phyloP scores from a whole-genome alignment of 805 yeast genomes.

The Jamesozyma rosinii region DNA sequence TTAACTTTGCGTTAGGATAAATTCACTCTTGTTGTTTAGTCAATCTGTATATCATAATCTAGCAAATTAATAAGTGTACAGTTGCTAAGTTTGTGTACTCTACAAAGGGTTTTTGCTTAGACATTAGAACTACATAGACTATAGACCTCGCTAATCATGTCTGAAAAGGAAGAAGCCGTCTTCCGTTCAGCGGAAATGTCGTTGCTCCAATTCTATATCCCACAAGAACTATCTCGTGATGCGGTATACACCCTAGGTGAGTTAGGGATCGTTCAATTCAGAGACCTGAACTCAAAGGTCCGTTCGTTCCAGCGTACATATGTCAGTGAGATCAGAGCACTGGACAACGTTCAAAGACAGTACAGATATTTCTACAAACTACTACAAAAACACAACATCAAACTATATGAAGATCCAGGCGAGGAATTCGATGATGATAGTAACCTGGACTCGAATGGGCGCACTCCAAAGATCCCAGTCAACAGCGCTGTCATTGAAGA shows the following conservation, averaged over 20 bases:
- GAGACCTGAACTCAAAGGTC: slow-evolving; percentile 76
- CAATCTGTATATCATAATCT: too few relatives aligned
- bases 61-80: too few relatives aligned
- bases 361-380: slow-evolving; percentile 45
- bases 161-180: slow-evolving; percentile 29
- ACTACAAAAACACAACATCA: slow-evolving; percentile 42
- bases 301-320: slow-evolving; percentile 83
- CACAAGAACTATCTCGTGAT: slow-evolving; percentile 83
- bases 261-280: slow-evolving; percentile 74
- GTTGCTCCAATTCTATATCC: slow-evolving; percentile 80
- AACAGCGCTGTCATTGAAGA: slow-evolving; percentile 63
- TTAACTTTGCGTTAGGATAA: neutral
- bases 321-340: slow-evolving; percentile 74
- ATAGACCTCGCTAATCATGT: neutral
- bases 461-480: slow-evolving; percentile 25
- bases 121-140: too few relatives aligned
- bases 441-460: neutral
- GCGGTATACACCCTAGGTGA: slow-evolving; percentile 81
- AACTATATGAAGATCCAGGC: slow-evolving; percentile 17
- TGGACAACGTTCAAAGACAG: slow-evolving; percentile 87
- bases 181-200: slow-evolving; percentile 94
- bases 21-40: too few relatives aligned
- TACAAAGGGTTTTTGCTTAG: too few relatives aligned
- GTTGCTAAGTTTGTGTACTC: too few relatives aligned
- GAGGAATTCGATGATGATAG: slow-evolving; percentile 14